A percentile compares a stretch with the other conserved stretches of the same genome.
These are phyloP conservation scores for Kernera saxatilis DNA, from an alignment of 345 rosid species.

Conservation along the genomic window DNA sequence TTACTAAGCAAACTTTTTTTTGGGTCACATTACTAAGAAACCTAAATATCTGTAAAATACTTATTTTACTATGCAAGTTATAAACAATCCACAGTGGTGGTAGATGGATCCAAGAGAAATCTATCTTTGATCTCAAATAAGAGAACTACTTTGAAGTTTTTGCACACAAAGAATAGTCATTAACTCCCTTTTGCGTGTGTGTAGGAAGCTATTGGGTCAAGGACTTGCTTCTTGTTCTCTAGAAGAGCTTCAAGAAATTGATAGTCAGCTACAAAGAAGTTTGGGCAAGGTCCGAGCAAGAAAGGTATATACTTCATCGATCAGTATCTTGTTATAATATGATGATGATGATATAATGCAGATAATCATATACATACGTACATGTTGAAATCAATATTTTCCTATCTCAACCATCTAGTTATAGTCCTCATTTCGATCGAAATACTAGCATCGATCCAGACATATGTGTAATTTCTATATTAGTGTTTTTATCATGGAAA, in stretches of 20 bases:
- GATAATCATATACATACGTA: background rate
- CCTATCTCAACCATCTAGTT: background rate
- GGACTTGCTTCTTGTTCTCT: constrained; percentile 38
- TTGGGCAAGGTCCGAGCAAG: constrained; percentile 47
- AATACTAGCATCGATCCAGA: background rate
- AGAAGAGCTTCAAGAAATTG: constrained; percentile 46
- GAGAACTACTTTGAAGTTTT: background rate
- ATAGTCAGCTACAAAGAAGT: constrained; percentile 46
- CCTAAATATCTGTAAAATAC: background rate
- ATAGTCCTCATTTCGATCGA: background rate
- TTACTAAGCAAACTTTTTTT: too few relatives aligned
- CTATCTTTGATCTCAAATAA: background rate
- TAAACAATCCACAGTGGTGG: background rate
- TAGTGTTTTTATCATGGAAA: background rate
- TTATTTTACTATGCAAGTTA: background rate
- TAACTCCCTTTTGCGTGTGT: background rate
- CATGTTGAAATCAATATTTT: background rate
- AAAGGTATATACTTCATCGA: constrained; percentile 44
- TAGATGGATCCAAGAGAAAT: background rate
- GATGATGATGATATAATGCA: background rate
- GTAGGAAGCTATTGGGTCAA: constrained; percentile 60
- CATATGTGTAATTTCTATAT: background rate
- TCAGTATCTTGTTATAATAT: background rate
- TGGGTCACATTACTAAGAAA: background rate
- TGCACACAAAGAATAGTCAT: background rate